Evolutionary conservation across 306 rosid genomes (phyloP).

Genomic region (Quercus berberidifolia): DNA sequence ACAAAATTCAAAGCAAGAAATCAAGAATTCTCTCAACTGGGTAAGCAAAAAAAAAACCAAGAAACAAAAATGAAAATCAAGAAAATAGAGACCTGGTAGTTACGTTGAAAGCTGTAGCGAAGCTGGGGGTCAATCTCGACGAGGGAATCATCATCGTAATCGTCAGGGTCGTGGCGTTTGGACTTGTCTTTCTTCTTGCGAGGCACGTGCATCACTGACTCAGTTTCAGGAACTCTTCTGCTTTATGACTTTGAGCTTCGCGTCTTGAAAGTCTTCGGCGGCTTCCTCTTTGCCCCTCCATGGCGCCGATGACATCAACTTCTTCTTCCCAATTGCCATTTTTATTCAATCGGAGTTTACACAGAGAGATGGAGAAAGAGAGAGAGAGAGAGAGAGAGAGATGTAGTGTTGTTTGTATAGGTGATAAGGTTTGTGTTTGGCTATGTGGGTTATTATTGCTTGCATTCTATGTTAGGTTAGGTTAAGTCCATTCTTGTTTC

Average conservation of each 20-base stretch:
- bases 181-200: slow-evolving; percentile 42
- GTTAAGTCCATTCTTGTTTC: too few species aligned
- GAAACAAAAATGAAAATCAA: not conserved
- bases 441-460: too few species aligned
- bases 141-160: slow-evolving; percentile 45
- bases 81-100: slow-evolving; percentile 56
- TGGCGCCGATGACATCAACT: slow-evolving; percentile 82
- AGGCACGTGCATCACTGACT: slow-evolving; percentile 83
- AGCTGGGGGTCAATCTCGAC: slow-evolving; percentile 85
- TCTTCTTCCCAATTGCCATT: slow-evolving; percentile 57
- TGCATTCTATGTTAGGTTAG: too few species aligned
- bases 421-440: too few species aligned
- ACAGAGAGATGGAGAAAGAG: too few species aligned
- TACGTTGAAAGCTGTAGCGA: slow-evolving; percentile 95
- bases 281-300: slow-evolving; percentile 74
- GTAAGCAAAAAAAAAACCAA: not conserved
- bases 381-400: not conserved
- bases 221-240: slow-evolving; percentile 58
- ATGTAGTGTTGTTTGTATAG: too few species aligned
- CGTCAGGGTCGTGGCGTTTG: slow-evolving; percentile 22
- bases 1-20: not conserved
- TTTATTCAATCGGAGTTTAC: not conserved
- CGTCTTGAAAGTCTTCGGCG: slow-evolving; percentile 48
- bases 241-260: slow-evolving; percentile 69
- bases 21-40: not conserved